Evolutionary conservation across 2,329 filamentous ascomycete genomes (phyloP), one percentile per base, ranked within the genome.

Genomic region (Phyllosticta citrichinensis): DNA sequence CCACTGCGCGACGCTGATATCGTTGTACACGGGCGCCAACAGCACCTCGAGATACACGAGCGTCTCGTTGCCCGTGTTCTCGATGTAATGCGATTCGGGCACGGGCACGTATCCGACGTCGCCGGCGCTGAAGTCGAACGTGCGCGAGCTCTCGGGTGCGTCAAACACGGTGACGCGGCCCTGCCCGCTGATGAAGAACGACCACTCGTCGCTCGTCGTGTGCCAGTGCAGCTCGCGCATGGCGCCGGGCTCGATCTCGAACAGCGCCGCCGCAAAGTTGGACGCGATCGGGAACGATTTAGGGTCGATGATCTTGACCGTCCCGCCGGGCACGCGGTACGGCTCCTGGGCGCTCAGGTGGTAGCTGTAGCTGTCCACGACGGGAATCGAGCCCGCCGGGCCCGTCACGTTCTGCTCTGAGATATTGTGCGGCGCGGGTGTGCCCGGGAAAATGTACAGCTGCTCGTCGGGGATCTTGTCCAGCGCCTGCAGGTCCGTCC

Each of bases 221-320:
- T 86, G 83, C 83, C 83, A 86, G 73, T 86, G 83, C 52, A 87
- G 73, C 67, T 86, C 83, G 22, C 84, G 79, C 81, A 86, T 82
- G 1, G 83, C 83, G n/a, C 83, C 83, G 0, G 83, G 83, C 65
- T 83, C 74, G 33, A 86, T 73, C 2, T 79, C 82, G 10, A 86
- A 80, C 1, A 85, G 74, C 0, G 81, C 82, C 0, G 79, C 79
- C 3, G 82, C 81, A 68, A 86, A 83, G 60, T 75, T 77, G 11
- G 68, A 69, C 0, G 83, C 80, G 27, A 83, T 73, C 5, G 83
- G 83, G 71, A 86, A 86, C 1, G 77, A 82, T 0, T 71, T 68
- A 0, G 81, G 77, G 66, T 86, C 83, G 6, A 85, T 68, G 60
- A 86, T 80, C 73, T 85, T 85, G 65, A 86, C 80, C 1, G 75